Percentiles rank a stretch among this genome's conserved stretches.
Conservation (phyloP, 495 filamentous ascomycete species). For the Bacidia rubella region DNA sequence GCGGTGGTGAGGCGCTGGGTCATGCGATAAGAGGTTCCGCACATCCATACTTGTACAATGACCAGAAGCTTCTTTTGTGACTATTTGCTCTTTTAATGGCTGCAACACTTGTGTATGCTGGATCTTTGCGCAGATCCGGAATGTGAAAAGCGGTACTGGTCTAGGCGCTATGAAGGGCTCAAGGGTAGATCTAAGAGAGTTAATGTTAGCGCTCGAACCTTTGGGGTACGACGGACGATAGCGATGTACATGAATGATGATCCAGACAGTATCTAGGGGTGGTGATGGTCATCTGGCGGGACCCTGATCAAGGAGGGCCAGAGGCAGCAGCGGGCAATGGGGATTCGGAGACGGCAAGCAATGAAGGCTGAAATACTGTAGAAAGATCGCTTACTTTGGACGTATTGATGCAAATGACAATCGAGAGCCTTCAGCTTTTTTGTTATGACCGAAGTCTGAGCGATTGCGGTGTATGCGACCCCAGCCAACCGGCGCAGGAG, state of each 20-base stretch:
- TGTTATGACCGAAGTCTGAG: background rate
- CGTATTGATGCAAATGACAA: background rate
- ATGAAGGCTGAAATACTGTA: too few relatives aligned
- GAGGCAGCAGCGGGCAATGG: too few relatives aligned
- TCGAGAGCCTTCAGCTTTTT: background rate
- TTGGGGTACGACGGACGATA: too few relatives aligned
- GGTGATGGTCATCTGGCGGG: too few relatives aligned
- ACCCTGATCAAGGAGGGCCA: background rate
- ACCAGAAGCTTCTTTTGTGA: background rate
- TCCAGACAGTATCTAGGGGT: too few relatives aligned
- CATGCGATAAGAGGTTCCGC: slow-evolving; percentile 29
- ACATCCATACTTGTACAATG: slow-evolving; percentile 25
- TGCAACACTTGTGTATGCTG: background rate
- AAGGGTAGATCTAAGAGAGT: too few relatives aligned
- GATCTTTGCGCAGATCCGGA: background rate
- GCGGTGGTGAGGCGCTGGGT: slow-evolving; percentile 15
- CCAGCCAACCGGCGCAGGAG: background rate
- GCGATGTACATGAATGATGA: background rate
- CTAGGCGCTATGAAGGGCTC: background rate
- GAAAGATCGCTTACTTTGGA: background rate
- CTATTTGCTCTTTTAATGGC: background rate
- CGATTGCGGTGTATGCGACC: background rate
- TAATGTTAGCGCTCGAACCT: background rate
- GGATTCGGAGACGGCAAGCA: too few relatives aligned
- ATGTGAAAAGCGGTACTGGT: background rate